Base-by-base conservation (phyloP, 164 flowering plant species). In the Chimonanthus salicifolius region DNA sequence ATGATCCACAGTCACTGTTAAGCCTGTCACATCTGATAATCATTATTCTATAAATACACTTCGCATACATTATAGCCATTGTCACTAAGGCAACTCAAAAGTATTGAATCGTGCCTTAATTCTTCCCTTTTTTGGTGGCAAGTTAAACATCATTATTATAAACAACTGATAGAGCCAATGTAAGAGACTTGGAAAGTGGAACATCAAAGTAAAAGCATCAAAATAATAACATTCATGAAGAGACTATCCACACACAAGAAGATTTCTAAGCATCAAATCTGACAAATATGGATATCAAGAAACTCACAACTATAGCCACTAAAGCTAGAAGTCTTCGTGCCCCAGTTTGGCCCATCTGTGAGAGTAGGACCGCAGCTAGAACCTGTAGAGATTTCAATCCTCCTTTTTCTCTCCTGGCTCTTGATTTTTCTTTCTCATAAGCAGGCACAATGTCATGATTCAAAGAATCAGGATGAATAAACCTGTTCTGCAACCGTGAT, bases 291-390 rank as follows among this genome's bases (percentile, higher is more conserved):
- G 11, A 44, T 63, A 8, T 70, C 63, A 50, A 71, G 58, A 77
- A 47, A 71, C 86, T 82, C 82, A 96, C 99, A 89, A 87, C 97
- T 72, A 87, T 82, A 66, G 81, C 88, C 67, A 89, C 88, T 71
- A 96, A 75, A 47, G 96, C 77, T 69, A 96, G 82, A 78, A 96
- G 87, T 74, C 92, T 87, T 48, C 82, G 76, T 11, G 87, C 86
- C 62, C 98, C 98, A 75, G 76, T 75, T 79, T 77, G 79, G 18
- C 98, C 98, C 87, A 96, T 91, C 48, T 84, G 81, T 70, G 99
- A 92, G 62, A 92, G 82, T 62, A 96, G 88, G 77, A 94, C 83
- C 16, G 89, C 90, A 47, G 94, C 86, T 73, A 96, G 81, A 49
- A 91, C 84, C 72, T 91, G 87, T 62, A 94, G 88, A 47, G 99